Percentiles rank a stretch among this genome's conserved stretches.
Conservation (phyloP, 2,329 filamentous ascomycete genomes). For the Alternaria sp. region DNA sequence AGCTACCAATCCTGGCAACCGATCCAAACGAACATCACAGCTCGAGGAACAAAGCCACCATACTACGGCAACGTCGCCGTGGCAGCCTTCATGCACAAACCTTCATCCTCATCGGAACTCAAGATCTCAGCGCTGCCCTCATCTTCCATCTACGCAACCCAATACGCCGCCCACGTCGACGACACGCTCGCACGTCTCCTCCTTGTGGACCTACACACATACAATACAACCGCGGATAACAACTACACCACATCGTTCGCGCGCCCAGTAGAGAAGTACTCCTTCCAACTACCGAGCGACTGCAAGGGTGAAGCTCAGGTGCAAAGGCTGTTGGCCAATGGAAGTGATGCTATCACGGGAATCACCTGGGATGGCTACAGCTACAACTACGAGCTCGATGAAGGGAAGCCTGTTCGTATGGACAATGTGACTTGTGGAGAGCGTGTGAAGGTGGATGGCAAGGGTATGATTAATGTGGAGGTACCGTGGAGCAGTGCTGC, state of each 20-base stretch:
- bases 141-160: neutral
- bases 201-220: constrained; percentile 63
- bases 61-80: constrained; percentile 69
- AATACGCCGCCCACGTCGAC: constrained; percentile 61
- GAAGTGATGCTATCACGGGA: constrained; percentile 67
- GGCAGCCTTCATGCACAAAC: constrained; percentile 55
- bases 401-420: constrained; percentile 61
- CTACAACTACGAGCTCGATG: constrained; percentile 65
- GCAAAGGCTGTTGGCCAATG: constrained; percentile 63
- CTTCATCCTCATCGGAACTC: neutral
- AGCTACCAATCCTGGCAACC: constrained; percentile 61
- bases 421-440: constrained; percentile 62
- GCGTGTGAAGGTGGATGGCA: constrained; percentile 38
- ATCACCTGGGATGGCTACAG: constrained; percentile 67
- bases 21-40: constrained; percentile 55
- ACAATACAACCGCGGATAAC: constrained; percentile 33
- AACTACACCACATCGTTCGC: constrained; percentile 20
- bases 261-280: constrained; percentile 49
- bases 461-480: neutral
- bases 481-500: constrained; percentile 9
- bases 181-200: constrained; percentile 56
- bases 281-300: constrained; percentile 46
- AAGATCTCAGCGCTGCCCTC: neutral
- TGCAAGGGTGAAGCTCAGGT: constrained; percentile 41
- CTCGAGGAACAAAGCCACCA: constrained; percentile 65